These are phyloP conservation scores for Thozetella sp. DNA, from an alignment of 495 filamentous ascomycete genomes.

Conservation along the genomic window DNA sequence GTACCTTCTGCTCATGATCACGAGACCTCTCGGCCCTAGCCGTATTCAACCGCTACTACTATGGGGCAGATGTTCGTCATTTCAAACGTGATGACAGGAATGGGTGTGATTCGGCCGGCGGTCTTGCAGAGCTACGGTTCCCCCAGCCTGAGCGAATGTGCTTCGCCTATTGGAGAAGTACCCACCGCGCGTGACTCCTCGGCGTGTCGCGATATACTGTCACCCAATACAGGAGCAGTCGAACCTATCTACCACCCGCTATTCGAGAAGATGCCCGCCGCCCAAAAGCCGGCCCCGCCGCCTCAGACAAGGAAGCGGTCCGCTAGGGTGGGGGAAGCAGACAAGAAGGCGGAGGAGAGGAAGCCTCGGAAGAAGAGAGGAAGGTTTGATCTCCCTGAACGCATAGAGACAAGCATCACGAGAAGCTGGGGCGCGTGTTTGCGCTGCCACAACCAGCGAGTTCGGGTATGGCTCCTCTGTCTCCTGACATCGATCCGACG, in stretches of 20 bases:
- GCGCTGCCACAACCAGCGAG: constrained; percentile 43
- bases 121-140: neutral
- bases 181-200: neutral
- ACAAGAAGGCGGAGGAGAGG: neutral
- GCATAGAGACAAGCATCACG: constrained; percentile 31
- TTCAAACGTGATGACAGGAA: neutral
- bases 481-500: neutral
- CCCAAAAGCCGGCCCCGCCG: neutral
- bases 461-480: constrained; percentile 31
- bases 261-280: neutral
- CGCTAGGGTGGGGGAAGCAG: neutral
- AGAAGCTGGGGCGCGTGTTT: constrained; percentile 40
- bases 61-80: neutral
- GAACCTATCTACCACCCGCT: neutral
- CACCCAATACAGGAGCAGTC: neutral
- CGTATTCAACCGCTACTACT: neutral
- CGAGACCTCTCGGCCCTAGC: no score
- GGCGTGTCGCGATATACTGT: neutral
- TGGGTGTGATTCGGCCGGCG: neutral
- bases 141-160: neutral
- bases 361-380: constrained; percentile 11
- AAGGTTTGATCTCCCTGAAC: constrained; percentile 13
- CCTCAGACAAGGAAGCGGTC: neutral
- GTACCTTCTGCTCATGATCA: no score
- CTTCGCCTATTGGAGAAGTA: neutral